Evolutionary conservation across 306 rosid genomes (phyloP).

Genomic region (Inga laurina): DNA sequence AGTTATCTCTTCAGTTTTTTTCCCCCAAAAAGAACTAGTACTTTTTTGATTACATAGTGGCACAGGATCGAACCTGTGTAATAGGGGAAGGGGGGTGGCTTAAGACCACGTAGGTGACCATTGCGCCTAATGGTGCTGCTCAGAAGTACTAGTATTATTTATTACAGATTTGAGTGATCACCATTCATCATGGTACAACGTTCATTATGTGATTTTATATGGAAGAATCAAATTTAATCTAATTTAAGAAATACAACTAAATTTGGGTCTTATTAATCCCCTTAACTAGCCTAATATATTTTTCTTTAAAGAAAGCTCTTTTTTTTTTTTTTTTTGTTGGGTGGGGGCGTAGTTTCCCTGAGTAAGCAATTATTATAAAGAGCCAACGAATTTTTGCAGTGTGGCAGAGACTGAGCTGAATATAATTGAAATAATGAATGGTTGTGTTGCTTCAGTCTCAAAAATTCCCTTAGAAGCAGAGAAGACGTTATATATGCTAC

Average conservation of each 20-base stretch:
- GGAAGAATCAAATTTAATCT: neutral
- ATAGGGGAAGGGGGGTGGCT: too few species aligned
- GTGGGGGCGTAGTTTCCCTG: neutral
- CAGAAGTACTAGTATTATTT: too few species aligned
- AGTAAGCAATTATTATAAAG: neutral
- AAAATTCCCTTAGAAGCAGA: neutral
- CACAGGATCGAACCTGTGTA: too few species aligned
- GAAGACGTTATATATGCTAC: neutral
- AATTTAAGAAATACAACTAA: too few species aligned
- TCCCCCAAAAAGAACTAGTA: too few species aligned
- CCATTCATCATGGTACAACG: neutral
- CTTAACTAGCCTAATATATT: neutral
- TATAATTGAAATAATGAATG: neutral
- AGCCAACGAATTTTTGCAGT: neutral
- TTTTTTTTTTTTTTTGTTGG: neutral
- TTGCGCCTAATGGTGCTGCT: too few species aligned
- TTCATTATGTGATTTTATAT: neutral
- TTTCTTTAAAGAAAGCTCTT: too few species aligned
- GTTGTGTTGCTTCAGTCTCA: neutral
- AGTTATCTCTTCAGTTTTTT: too few species aligned
- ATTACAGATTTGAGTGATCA: neutral
- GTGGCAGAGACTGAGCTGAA: neutral
- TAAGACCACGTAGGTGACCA: too few species aligned
- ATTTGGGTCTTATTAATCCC: neutral
- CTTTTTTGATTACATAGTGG: too few species aligned